phyloP scores from a whole-genome alignment of 495 filamentous ascomycete genomes.

The Aspergillus nidulans region DNA sequence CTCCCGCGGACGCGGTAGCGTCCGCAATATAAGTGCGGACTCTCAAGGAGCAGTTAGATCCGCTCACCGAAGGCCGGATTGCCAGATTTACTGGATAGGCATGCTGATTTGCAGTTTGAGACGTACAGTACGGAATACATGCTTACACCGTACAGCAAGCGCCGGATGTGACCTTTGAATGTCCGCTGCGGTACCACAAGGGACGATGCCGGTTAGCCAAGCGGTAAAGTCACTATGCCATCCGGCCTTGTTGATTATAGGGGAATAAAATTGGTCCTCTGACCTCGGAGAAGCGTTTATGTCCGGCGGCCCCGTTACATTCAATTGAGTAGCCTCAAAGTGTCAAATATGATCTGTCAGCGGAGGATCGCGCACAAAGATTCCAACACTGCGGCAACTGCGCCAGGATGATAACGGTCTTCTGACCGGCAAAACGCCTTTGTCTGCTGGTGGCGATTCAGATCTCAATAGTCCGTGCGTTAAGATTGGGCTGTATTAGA shows the following conservation, averaged over 20 bases:
- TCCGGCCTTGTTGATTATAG: neutral
- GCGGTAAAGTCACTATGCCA: neutral
- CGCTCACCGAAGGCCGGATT: neutral
- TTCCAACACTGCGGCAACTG: neutral
- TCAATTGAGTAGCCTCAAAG: neutral
- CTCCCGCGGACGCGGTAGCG: neutral
- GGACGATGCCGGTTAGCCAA: neutral
- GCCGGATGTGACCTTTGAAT: neutral
- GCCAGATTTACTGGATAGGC: neutral
- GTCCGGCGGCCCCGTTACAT: neutral
- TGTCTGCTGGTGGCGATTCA: neutral
- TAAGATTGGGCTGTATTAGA: neutral
- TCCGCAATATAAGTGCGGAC: neutral
- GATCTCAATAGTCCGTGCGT: neutral
- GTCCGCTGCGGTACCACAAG: neutral
- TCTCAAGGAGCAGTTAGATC: neutral
- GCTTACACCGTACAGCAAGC: neutral
- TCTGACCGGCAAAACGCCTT: neutral
- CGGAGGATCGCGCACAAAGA: neutral
- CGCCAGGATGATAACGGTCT: neutral
- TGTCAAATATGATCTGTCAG: neutral
- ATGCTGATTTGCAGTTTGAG: neutral
- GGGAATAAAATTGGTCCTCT: neutral
- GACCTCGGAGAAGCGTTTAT: neutral
- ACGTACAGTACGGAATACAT: neutral